Percentiles rank a stretch among this genome's conserved stretches.
phyloP scores from a whole-genome alignment of 148 eudicot species.

The Rhododendron ferrugineum region DNA sequence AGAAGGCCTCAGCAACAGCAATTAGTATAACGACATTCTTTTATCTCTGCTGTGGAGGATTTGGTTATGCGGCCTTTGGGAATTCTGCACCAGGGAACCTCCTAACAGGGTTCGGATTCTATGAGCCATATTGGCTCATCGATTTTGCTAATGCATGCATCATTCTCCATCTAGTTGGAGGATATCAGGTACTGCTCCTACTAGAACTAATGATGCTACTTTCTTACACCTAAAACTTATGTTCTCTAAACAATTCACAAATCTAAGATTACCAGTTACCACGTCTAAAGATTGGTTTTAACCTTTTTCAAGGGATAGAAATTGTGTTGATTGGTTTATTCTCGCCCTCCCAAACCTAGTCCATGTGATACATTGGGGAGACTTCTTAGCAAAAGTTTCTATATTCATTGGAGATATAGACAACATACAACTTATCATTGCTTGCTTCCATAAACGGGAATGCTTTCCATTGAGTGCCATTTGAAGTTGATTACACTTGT shows the following conservation, averaged over 20 bases:
- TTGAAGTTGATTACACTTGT: neutral
- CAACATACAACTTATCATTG: neutral
- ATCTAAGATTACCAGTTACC: neutral
- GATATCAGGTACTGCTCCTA: conserved; percentile 52
- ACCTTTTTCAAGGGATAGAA: neutral
- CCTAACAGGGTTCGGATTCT: conserved; percentile 63
- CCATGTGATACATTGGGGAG: neutral
- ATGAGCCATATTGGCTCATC: conserved; percentile 62
- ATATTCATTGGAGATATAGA: neutral
- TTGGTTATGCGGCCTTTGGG: conserved; percentile 80
- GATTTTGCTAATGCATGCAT: conserved; percentile 68
- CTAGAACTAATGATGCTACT: neutral
- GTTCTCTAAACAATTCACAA: neutral
- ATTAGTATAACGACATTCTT: conserved; percentile 45
- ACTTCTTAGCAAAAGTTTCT: neutral
- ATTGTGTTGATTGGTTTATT: neutral
- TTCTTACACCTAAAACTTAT: neutral
- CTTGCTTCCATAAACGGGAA: neutral
- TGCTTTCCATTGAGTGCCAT: neutral
- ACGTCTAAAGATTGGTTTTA: neutral
- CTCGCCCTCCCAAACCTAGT: neutral
- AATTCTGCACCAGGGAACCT: conserved; percentile 61
- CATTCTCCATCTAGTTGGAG: conserved; percentile 61
- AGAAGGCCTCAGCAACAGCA: conserved; percentile 46
- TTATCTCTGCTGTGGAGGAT: conserved; percentile 65